Base-by-base conservation (phyloP, 2,329 filamentous ascomycete species). In the Pestalotiopsis sp. region DNA sequence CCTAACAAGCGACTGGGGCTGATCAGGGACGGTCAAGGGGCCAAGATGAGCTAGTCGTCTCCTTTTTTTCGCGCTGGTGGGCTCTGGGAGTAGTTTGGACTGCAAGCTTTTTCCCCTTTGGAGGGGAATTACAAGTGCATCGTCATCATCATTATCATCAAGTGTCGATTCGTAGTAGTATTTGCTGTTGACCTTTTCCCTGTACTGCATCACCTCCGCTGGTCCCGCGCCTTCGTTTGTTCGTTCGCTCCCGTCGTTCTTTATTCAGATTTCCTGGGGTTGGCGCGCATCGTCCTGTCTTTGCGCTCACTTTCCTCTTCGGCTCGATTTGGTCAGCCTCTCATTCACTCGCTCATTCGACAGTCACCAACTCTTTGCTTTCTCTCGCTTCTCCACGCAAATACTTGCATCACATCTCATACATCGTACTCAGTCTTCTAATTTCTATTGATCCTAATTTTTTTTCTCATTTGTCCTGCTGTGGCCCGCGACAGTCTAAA, bases 11-110 rank as follows among this genome's bases (percentile, higher is more conserved):
- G 36, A 38, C 31, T 17, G 36, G 36, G 59, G 59, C n/a, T 39
- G 31, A 39, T 62, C 59, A 39, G 20, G 59, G 59, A 62, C 59
- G 59, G 59, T 62, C 13, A 36, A 17, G 17, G 36, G 39, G 61
- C 61, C 38, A 64, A 64, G 61, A 64, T 39, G n/a, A 31, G 12
- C 61, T 64, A 39, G 61, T 52, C 61, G 36, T 64, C 61, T 64
- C 61, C 61, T 64, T 64, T 64, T 36, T 64, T 31, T n/a, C 61
- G 45, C 45, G 45, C 45, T 52, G 17, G 45, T 52, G 6, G 45
- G 45, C 45, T 52, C 20, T 52, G 5, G 45, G 45, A n/a, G 45
- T 52, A 17, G 36, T 20, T 62, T 36, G 25, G 27, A 36, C 59
- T 62, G 59, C 59, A 62, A 52, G 59, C 59, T 41, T 62, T 41